Conservation (phyloP, 2,329 filamentous ascomycete genomes). For the Stagonosporopsis tanaceti region DNA sequence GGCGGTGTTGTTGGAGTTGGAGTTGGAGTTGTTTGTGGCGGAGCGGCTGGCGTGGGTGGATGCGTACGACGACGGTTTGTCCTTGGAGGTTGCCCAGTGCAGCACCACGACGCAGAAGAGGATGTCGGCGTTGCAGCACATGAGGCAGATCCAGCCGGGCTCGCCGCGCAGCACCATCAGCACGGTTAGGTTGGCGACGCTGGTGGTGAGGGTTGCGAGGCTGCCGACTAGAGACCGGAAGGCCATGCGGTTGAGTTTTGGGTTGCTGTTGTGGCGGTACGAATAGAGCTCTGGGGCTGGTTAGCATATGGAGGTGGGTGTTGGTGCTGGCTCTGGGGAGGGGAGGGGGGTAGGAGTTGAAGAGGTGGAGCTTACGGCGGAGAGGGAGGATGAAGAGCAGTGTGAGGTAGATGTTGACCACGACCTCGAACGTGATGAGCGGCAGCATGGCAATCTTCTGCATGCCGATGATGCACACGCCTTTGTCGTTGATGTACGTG, state of each 20-base stretch:
- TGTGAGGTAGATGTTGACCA: slow-evolving; percentile 70
- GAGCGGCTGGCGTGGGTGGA: not conserved
- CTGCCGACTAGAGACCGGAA: slow-evolving; percentile 68
- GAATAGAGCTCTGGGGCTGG: slow-evolving; percentile 60
- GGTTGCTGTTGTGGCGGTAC: slow-evolving; percentile 59
- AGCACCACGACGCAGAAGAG: slow-evolving; percentile 68
- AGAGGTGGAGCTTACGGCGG: slow-evolving; percentile 55
- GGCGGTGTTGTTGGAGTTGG: not conserved
- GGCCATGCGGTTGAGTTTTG: slow-evolving; percentile 60
- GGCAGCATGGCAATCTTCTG: slow-evolving; percentile 66
- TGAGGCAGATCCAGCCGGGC: slow-evolving; percentile 70
- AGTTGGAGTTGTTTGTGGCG: no score
- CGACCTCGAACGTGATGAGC: slow-evolving; percentile 66
- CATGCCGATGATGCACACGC: slow-evolving; percentile 70
- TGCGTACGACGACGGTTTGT: slow-evolving; percentile 2
- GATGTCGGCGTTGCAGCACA: slow-evolving; percentile 71
- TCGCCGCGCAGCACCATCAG: slow-evolving; percentile 67
- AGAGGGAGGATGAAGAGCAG: slow-evolving; percentile 69
- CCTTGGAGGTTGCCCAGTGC: slow-evolving; percentile 63
- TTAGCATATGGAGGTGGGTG: no score
- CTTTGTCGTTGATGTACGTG: slow-evolving; percentile 60
- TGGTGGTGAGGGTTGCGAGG: slow-evolving; percentile 64
- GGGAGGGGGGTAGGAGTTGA: not conserved
- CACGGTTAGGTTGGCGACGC: slow-evolving; percentile 66
- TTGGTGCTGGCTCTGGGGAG: no score